Evolutionary conservation across 768 basidiomycete species (phyloP).

Genomic region (Flagelloscypha sp.): DNA sequence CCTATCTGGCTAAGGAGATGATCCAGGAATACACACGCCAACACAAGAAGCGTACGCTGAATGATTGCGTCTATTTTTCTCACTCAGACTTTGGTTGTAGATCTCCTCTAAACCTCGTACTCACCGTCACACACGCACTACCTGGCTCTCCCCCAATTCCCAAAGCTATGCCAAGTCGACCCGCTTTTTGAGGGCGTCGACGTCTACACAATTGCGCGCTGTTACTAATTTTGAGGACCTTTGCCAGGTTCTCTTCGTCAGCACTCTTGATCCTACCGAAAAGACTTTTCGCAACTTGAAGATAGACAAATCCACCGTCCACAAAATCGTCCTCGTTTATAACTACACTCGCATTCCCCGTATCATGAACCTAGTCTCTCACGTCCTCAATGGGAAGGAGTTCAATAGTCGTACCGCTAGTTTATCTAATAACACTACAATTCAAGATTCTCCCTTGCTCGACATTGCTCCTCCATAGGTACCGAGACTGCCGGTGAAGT

Average conservation of each 20-base stretch:
- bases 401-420: no score
- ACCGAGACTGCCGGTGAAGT: no score
- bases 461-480: no score
- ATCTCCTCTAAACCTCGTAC: constrained; percentile 7
- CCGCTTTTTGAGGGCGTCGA: constrained; percentile 51
- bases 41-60: constrained; percentile 34
- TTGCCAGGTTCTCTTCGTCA: constrained; percentile 45
- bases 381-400: no score
- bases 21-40: constrained; percentile 46
- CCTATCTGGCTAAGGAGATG: no score
- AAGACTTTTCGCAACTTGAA: no score
- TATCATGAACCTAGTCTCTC: constrained; percentile 55
- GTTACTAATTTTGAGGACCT: constrained; percentile 59
- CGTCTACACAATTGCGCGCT: constrained; percentile 62
- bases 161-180: constrained; percentile 54
- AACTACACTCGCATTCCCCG: constrained; percentile 70
- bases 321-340: constrained; percentile 47
- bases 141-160: constrained; percentile 56
- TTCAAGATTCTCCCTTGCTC: no score
- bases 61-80: constrained; percentile 30
- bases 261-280: constrained; percentile 41
- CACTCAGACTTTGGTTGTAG: neutral
- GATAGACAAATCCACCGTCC: constrained; percentile 21
- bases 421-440: no score
- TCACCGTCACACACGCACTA: constrained; percentile 56